Evolutionary conservation across 129 eudicot species (phyloP).

Genomic region (Flaveria ramosissima): DNA sequence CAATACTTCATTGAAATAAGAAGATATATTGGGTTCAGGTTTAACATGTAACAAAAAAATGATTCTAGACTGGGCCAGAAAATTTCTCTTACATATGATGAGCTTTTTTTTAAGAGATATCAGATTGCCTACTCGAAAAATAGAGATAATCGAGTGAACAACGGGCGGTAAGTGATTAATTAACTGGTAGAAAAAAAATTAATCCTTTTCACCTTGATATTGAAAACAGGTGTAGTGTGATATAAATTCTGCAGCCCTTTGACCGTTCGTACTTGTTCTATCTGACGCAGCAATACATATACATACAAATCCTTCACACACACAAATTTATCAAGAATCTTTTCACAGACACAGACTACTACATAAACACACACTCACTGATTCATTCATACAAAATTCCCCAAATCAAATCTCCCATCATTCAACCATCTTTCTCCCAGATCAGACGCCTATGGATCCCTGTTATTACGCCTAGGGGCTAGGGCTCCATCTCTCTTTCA

Average conservation of each 20-base stretch:
- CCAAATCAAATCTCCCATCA: constrained; percentile 32
- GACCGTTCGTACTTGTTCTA: constrained; percentile 40
- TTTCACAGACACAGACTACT: constrained; percentile 25
- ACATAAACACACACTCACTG: constrained; percentile 2
- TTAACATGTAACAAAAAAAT: too few relatives aligned
- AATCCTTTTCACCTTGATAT: too few relatives aligned
- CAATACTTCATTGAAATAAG: too few relatives aligned
- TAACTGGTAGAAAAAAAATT: too few relatives aligned
- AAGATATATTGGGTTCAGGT: too few relatives aligned
- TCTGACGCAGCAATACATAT: constrained; percentile 35
- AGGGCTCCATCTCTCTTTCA: constrained; percentile 33
- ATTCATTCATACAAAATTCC: constrained; percentile 16
- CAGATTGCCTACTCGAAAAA: too few relatives aligned
- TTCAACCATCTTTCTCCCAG: constrained; percentile 24
- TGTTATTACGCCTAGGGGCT: constrained; percentile 40
- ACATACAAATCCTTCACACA: constrained; percentile 25
- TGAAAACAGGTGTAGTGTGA: too few relatives aligned
- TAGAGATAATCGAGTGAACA: too few relatives aligned
- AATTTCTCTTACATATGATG: too few relatives aligned
- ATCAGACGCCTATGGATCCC: constrained; percentile 55
- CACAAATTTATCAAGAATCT: constrained; percentile 32
- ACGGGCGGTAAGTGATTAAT: too few relatives aligned
- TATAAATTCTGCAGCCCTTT: constrained; percentile 5
- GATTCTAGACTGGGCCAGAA: too few relatives aligned
- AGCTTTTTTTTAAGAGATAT: too few relatives aligned